A percentile compares a stretch with the other conserved stretches of the same genome.
phyloP scores from a whole-genome alignment of 768 basidiomycete genomes.

The Plicaturopsis crispa region DNA sequence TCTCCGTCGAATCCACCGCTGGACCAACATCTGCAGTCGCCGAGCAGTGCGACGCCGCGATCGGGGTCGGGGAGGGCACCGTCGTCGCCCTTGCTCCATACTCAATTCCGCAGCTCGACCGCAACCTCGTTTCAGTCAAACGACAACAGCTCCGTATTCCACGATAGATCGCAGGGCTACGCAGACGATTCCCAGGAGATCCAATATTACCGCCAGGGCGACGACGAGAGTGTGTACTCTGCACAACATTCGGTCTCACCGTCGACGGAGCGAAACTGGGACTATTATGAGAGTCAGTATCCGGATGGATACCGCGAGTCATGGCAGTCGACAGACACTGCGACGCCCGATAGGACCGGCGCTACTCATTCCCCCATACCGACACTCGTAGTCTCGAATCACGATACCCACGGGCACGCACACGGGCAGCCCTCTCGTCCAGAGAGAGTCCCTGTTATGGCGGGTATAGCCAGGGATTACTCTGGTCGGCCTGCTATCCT shows the following conservation, averaged over 20 bases:
- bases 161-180: constrained; percentile 1
- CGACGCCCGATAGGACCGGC: no score
- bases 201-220: constrained; percentile 25
- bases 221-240: constrained; percentile 35
- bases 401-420: constrained; percentile 17
- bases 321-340: constrained; percentile 24
- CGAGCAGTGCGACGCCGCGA: constrained; percentile 5
- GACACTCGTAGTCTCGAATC: constrained; percentile 48
- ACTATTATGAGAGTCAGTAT: no score
- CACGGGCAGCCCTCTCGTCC: constrained; percentile 8
- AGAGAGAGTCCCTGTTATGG: constrained; percentile 13
- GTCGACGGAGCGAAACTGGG: no score
- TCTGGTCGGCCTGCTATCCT: no score
- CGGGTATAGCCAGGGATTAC: no score
- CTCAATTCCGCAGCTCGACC: constrained; percentile 35
- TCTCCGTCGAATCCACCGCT: background rate
- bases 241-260: constrained; percentile 17
- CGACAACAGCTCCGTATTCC: background rate
- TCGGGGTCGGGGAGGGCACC: constrained; percentile 20
- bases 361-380: constrained; percentile 28
- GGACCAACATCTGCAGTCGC: background rate
- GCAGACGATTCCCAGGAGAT: constrained; percentile 25
- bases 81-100: constrained; percentile 41
- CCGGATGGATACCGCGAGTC: no score
- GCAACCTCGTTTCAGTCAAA: constrained; percentile 18